Evolutionary conservation across 1,139 yeast genomes (phyloP), one percentile per base, ranked within the genome.

Genomic region (Debaryomyces psychrophilus): DNA sequence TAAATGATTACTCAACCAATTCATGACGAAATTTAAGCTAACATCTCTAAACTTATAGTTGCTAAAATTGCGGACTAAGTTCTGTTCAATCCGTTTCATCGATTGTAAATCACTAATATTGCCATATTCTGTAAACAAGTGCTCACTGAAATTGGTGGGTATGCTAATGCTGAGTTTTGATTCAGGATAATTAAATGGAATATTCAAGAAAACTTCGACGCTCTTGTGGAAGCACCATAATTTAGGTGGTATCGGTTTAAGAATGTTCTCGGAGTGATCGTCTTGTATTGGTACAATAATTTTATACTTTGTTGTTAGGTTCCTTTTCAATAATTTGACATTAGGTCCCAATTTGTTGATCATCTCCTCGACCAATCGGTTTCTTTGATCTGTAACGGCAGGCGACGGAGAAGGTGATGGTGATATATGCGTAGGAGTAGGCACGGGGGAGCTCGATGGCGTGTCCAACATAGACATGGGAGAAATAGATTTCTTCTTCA

Each of bases 1-100:
- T 38, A 69, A 47, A 45, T 69, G 60, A 43, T 67, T 68, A 5
- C 60, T 54, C 20, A 71, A 48, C 56, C 67, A 67, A 50, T 70
- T 71, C 37, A 69, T 48, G 9, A 55, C 53, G 9, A 54, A 53
- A 12, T 68, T 58, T 18, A 70, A 52, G 47, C 51, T 59, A 4
- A 50, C 40, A 8, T 55, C 44, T 1, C 50, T 53, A 47, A 61
- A 60, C 8, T 50, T 46, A 35, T 50, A 55, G 5, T 37, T 40
- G 25, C 51, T 50, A 18, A 65, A 59, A 47, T 69, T 66, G 8
- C 47, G 27, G 2, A 52, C 48, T 22, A 71, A 52, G 36, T 63
- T 65, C 40, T 48, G 51, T 46, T 69, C 75, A 22, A 55, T 50
- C 25, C 44, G 51, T 44, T 54, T 57, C 46, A 55, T 49, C 22